phyloP scores from a whole-genome alignment of 2,329 filamentous ascomycete species.

The Elsinoe batatas region DNA sequence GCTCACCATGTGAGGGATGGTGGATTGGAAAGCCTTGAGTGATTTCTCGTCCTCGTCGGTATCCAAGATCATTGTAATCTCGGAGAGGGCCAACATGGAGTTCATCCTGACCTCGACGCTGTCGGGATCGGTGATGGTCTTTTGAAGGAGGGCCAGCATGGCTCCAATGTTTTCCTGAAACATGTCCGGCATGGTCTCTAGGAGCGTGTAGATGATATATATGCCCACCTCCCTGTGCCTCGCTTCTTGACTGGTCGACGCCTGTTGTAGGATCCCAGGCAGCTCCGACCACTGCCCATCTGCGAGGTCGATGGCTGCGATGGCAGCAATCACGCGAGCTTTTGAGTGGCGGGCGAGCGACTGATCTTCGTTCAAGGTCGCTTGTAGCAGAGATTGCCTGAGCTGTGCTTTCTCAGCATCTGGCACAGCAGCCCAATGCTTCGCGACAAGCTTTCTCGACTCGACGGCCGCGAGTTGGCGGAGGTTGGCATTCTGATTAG shows the following conservation, averaged over 20 bases:
- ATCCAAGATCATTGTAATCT: constrained; percentile 78
- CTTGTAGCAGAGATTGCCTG: constrained; percentile 72
- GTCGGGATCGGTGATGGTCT: constrained; percentile 81
- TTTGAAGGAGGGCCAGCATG: constrained; percentile 73
- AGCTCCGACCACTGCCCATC: constrained; percentile 80
- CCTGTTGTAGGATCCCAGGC: constrained; percentile 66
- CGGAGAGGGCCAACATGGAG: constrained; percentile 81
- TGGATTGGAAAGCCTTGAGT: constrained; percentile 64
- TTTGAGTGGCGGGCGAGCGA: constrained; percentile 73
- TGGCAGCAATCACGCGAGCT: constrained; percentile 76
- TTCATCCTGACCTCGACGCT: constrained; percentile 91
- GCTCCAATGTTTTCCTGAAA: constrained; percentile 73
- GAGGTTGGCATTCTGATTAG: constrained; percentile 59
- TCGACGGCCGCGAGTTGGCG: constrained; percentile 90
- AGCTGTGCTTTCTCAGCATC: constrained; percentile 66
- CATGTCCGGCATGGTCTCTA: constrained; percentile 76
- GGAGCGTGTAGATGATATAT: constrained; percentile 84
- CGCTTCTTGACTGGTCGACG: constrained; percentile 63
- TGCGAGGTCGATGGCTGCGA: constrained; percentile 77
- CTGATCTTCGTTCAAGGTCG: constrained; percentile 69
- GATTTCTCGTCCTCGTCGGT: constrained; percentile 71
- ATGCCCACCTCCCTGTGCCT: constrained; percentile 81
- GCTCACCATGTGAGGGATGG: constrained; percentile 79
- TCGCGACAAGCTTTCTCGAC: constrained; percentile 68
- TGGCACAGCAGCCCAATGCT: constrained; percentile 72